Evolutionary conservation across 345 rosid genomes (phyloP), one percentile per base, ranked within the genome.

Genomic region (Aquilaria yunnanensis): DNA sequence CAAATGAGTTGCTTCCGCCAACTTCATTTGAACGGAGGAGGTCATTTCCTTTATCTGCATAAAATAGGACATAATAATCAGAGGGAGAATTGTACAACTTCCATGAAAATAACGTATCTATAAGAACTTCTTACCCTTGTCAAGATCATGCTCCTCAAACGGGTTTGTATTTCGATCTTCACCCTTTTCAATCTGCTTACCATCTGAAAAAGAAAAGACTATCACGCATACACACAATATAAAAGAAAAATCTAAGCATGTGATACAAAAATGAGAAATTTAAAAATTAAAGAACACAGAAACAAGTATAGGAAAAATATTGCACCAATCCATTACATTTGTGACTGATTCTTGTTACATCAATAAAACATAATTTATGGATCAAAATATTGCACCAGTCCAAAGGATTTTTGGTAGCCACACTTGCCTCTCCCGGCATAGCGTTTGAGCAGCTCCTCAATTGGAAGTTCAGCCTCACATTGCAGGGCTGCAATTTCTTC

Each of bases 401-500:
- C 23, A 23, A 68, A 32, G 32, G 62, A 29, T 12, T 9, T 13
- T 47, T 43, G 23, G 41, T n/a, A 14, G 56, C 30, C 68, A 32
- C 14, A 58, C 47, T 54, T 51, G 91, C 93, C 96, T 78, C 68
- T 74, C 53, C 66, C 67, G 63, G 74, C 61, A 79, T 91, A 95
- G 60, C 76, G 83, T 67, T 72, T 85, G 52, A 91, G 96, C 45
- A 95, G 72, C 81, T 89, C 96, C 77, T 81, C 96, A 65, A 95
- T 77, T 11, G 99, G 97, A 66, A 89, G 76, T 81, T 91, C 89
- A 65, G 78, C 67, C 77, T 95, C 99, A 73, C 81, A 74, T 47
- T 58, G 87, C 79, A 95, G 72, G 67, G 96, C 97, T 68, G 74
- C 96, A 80, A 95, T 72, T 72, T 95, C 99, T 73, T 91, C 96